phyloP scores from a whole-genome alignment of 257 asterid genomes.

The Voacanga thouarsii region DNA sequence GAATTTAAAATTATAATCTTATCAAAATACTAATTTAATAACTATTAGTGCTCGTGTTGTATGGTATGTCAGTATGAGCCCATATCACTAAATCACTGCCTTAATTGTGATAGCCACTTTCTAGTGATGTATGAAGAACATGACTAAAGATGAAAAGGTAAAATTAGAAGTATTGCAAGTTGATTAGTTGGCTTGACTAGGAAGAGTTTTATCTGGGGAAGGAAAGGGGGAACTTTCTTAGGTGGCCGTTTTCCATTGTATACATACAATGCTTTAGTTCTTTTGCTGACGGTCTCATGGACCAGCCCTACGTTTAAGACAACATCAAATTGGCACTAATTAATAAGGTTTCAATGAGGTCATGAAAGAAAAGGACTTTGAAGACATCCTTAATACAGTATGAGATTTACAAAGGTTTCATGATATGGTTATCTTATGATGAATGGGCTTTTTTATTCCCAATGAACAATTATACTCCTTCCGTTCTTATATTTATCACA shows the following conservation, averaged over 20 bases:
- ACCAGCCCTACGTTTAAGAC: background rate
- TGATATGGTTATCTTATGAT: background rate
- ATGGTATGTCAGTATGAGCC: too few relatives aligned
- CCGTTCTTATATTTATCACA: too few relatives aligned
- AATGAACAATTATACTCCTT: background rate
- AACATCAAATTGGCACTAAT: background rate
- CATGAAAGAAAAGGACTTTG: slow-evolving; percentile 4
- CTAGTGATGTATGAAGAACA: background rate
- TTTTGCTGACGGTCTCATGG: background rate
- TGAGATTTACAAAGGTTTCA: slow-evolving; percentile 1
- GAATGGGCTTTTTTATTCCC: background rate
- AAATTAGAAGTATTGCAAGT: background rate
- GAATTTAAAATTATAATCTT: too few relatives aligned
- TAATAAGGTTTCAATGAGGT: slow-evolving; percentile 2
- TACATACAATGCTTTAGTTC: background rate
- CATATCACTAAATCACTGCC: too few relatives aligned
- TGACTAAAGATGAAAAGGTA: background rate
- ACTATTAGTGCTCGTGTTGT: too few relatives aligned
- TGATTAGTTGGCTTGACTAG: slow-evolving; percentile 10
- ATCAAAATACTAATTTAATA: too few relatives aligned
- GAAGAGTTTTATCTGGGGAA: background rate
- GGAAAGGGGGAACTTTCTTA: background rate
- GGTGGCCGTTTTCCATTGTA: background rate
- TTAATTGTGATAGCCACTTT: background rate
- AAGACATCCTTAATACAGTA: background rate